phyloP scores from a whole-genome alignment of 2,329 filamentous ascomycete genomes.

The Calonectria henricotiae region DNA sequence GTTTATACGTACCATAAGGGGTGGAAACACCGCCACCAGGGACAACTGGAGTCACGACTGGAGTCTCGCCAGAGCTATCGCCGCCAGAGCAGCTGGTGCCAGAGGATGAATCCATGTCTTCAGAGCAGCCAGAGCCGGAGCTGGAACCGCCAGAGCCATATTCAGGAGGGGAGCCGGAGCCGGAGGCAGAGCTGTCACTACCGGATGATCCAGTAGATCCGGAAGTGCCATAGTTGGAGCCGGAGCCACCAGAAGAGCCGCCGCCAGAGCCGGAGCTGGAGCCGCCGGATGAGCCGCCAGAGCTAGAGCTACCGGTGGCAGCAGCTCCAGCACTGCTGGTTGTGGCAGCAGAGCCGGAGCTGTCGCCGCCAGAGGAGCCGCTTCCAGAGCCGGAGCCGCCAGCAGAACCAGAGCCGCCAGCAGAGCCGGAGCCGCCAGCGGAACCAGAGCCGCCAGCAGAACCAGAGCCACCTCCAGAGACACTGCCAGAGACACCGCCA shows the following conservation, averaged over 20 bases:
- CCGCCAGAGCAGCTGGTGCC: constrained; percentile 3
- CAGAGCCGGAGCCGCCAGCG: not conserved
- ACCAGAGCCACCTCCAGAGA: constrained; percentile 1
- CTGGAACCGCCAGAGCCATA: constrained; percentile 1
- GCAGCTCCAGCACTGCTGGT: too few relatives aligned
- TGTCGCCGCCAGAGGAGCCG: not conserved
- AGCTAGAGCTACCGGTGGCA: not conserved
- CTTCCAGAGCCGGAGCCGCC: not conserved
- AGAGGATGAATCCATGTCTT: not conserved
- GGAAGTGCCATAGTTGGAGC: constrained; percentile 5
- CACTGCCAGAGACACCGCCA: not conserved
- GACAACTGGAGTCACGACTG: constrained; percentile 5
- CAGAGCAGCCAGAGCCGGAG: not conserved
- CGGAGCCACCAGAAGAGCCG: not conserved
- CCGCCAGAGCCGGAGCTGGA: constrained; percentile 3
- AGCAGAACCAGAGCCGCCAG: not conserved
- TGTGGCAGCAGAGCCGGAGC: not conserved
- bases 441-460: not conserved
- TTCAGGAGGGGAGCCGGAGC: not conserved
- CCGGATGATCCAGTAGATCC: constrained; percentile 13
- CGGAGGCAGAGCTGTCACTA: constrained; percentile 7
- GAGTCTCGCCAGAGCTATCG: constrained; percentile 13
- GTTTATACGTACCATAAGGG: constrained; percentile 30
- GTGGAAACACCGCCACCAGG: constrained; percentile 34
- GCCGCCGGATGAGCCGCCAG: not conserved